Evolutionary conservation across 2,329 filamentous ascomycete species (phyloP), one percentile per base, ranked within the genome.

Genomic region (Venturia carpophila): DNA sequence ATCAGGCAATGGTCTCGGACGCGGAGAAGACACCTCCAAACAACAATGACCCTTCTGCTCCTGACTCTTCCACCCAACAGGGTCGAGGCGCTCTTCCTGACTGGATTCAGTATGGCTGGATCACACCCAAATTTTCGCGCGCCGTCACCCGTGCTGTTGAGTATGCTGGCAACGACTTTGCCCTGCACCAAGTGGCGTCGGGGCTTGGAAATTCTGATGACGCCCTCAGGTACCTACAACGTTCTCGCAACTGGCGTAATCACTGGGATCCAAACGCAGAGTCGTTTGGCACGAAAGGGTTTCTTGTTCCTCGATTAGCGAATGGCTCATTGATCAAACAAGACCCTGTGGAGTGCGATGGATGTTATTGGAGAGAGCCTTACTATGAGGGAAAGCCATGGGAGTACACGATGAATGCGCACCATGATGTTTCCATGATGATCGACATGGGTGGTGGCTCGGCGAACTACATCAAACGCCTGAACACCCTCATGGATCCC

Each of bases 81-180:
- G 88, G 88, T 0, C 79, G 88, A 43, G 84, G 88, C 6, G 88
- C 87, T 0, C 76, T 91, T 6, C 83, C 86, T 0, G 87, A 90
- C 74, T 91, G 88, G 88, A 74, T 85, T 1, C 68, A 79, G 19
- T 79, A 82, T 60, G 86, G 87, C 2, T 90, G 83, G 72, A 88
- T 91, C 68, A 88, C 87, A 1, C 83, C 84, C 0, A 78, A 72
- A 3, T 89, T 81, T 68, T 80, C 78, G 1, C 80, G 88, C 19
- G 85, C 86, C 0, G 84, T 88, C 1, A 86, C 81, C 37, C 78
- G 87, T 6, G 84, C 86, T 0, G 81, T 89, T 0, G 87, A 90
- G 71, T 90, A 90, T 70, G 79, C 85, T 0, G 80, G 80, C 55
- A 90, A 91, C 70, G 88, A 91, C 72, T 91, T 90, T 69, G 81